phyloP scores from a whole-genome alignment of 305 asterid species.

The Euphrasia arctica region DNA sequence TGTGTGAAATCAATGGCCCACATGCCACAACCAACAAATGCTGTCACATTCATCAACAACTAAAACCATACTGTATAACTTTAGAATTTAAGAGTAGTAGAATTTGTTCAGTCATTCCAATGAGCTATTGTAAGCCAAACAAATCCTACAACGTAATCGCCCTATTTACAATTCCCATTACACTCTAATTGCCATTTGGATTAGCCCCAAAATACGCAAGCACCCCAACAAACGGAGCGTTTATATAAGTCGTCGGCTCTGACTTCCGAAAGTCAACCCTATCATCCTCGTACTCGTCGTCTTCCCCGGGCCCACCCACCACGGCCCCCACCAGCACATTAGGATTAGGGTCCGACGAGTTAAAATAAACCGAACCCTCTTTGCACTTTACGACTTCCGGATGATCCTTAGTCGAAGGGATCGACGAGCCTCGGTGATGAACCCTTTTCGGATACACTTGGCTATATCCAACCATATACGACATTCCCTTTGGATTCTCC shows the following conservation, averaged over 20 bases:
- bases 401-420: constrained; percentile 69
- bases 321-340: constrained; percentile 75
- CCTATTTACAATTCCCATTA: constrained; percentile 25
- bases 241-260: constrained; percentile 87
- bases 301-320: constrained; percentile 92
- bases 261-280: constrained; percentile 66
- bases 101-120: background rate
- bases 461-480: constrained; percentile 96
- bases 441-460: constrained; percentile 58
- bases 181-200: constrained; percentile 34
- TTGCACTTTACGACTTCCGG: constrained; percentile 57
- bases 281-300: constrained; percentile 64
- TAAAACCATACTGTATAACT: too few relatives aligned
- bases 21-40: too few relatives aligned
- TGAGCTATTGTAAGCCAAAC: constrained; percentile 3
- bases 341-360: constrained; percentile 82
- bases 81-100: too few relatives aligned
- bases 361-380: constrained; percentile 70
- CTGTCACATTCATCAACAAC: too few relatives aligned
- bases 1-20: too few relatives aligned
- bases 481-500: constrained; percentile 87
- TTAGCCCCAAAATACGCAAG: constrained; percentile 63
- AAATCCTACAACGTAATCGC: too few relatives aligned
- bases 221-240: constrained; percentile 89
- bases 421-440: constrained; percentile 82